Evolutionary conservation across 306 rosid species (phyloP).

Genomic region (Sechiopsis laciniata): DNA sequence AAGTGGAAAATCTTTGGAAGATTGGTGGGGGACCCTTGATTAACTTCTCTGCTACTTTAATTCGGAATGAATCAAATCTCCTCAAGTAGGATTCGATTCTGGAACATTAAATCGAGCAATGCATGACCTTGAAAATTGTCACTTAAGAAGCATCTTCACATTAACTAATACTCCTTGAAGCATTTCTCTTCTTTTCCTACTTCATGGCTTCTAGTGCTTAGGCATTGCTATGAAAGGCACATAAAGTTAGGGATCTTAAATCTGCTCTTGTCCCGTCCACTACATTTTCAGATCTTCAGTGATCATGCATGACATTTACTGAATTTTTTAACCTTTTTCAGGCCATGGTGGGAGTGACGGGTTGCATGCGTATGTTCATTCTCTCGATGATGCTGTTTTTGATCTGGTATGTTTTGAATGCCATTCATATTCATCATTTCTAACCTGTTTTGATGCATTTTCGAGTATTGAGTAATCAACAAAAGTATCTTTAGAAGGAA

Average conservation of each 20-base stretch:
- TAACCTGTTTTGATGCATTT: background rate
- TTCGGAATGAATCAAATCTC: too few relatives aligned
- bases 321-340: conserved; percentile 22
- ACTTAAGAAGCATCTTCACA: background rate
- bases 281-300: background rate
- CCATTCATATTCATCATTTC: background rate
- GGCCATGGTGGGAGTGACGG: conserved; percentile 99
- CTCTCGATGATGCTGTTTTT: conserved; percentile 77
- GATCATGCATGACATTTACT: background rate
- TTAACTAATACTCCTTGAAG: background rate
- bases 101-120: background rate
- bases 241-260: background rate
- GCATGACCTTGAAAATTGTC: background rate
- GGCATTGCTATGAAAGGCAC: background rate
- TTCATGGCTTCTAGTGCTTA: background rate
- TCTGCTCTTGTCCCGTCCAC: background rate
- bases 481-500: background rate
- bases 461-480: background rate
- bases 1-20: conserved; percentile 4
- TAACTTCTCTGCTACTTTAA: background rate
- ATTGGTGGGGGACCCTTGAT: background rate
- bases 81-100: too few relatives aligned
- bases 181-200: background rate
- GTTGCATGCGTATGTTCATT: conserved; percentile 79
- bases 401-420: conserved; percentile 56